Evolutionary conservation across 2,329 filamentous ascomycete species (phyloP), one percentile per base, ranked within the genome.

Genomic region (Eurotiales sp.): DNA sequence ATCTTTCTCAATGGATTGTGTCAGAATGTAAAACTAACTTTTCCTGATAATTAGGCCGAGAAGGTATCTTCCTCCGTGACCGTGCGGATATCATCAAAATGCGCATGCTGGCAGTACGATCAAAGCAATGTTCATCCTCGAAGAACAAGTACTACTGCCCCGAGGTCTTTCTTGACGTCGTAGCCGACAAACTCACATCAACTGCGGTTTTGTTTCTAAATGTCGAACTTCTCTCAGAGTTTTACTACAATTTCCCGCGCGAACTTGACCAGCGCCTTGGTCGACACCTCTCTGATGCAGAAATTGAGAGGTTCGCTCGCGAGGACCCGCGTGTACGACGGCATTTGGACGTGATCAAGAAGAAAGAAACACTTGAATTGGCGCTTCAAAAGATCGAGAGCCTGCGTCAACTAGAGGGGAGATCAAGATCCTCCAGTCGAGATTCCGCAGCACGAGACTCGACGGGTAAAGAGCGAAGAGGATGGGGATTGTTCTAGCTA

Each of bases 131-230:
- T 72, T 81, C 84, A 53, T 83, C 76, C 58, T 79, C 86, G 59
- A 86, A 86, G 64, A 96, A 96, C 76, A 96, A 96, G 75, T 96
- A 97, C 73, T 84, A 93, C 73, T 99, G 93, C 65, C 93, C 93
- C 0, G 93, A 99, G 67, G 83, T 99, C 14, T 99, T 99, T 76
- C 83, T 99, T n/a, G 91, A 99, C 63, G 90, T 95, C 3, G 93
- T 96, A 2, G 91, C 93, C 1, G 89, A 91, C 59, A 97, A 97
- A 72, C 81, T 99, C 44, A 95, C 92, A 3, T 87, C 90, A 1
- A 99, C 93, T 0, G 92, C 93, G 2, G 93, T 99, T 8, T 82
- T 99, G 0, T 99, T 99, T 77, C 81, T 99, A 25, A 96, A 99
- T 64, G 93, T 97, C 10, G 95, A 99, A 73, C 80, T 99, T 17